Conservation (phyloP, 306 rosid species). For the Fagus sylvatica region DNA sequence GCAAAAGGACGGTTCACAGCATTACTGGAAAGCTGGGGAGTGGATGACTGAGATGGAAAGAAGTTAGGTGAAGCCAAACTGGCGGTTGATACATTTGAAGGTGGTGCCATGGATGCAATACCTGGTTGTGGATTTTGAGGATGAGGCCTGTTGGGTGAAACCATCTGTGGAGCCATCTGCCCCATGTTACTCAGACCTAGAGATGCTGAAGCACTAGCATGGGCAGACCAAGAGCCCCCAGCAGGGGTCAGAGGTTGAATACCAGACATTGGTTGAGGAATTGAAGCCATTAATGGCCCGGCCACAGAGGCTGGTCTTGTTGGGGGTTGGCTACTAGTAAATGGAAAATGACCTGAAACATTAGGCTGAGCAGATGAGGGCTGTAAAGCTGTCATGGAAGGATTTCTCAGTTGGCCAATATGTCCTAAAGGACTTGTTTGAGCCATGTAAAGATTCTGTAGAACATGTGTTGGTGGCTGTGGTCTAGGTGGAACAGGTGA, state of each 20-base stretch:
- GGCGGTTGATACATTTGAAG: constrained; percentile 36
- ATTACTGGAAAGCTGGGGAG: constrained; percentile 17
- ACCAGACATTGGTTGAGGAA: constrained; percentile 50
- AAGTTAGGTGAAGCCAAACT: constrained; percentile 20
- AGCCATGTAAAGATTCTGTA: constrained; percentile 49
- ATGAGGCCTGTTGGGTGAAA: constrained; percentile 35
- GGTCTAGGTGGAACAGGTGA: constrained; percentile 44
- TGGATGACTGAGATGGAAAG: constrained; percentile 25
- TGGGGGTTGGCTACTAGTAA: constrained; percentile 43
- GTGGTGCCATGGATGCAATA: constrained; percentile 38
- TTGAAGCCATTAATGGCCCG: constrained; percentile 37
- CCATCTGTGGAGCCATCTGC: constrained; percentile 38
- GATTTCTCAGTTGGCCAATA: constrained; percentile 52
- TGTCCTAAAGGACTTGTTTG: constrained; percentile 44
- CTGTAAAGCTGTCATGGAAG: constrained; percentile 40
- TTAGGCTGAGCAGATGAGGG: constrained; percentile 42
- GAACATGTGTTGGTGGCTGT: constrained; percentile 42
- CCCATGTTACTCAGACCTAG: constrained; percentile 48
- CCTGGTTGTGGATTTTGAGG: constrained; percentile 43
- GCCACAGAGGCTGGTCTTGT: constrained; percentile 33
- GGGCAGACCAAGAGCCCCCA: constrained; percentile 36
- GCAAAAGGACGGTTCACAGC: constrained; percentile 16
- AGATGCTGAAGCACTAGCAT: constrained; percentile 24
- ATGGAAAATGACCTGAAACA: constrained; percentile 46
- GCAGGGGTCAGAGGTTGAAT: constrained; percentile 35